Evolutionary conservation across 164 flowering plant genomes (phyloP).

Genomic region (Umbellularia californica): DNA sequence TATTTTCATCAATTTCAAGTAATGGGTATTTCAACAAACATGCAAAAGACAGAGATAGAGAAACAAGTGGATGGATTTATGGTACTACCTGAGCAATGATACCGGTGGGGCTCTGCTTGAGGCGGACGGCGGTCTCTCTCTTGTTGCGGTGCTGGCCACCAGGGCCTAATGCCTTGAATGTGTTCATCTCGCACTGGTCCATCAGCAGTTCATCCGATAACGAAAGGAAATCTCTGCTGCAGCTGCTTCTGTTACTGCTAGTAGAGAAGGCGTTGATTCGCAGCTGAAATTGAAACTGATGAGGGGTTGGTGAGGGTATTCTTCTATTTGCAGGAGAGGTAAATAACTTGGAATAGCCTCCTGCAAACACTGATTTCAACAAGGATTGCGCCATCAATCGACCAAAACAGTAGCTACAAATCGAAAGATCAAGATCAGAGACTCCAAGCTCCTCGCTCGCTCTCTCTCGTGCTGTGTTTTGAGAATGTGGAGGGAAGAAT

Average conservation of each 20-base stretch:
- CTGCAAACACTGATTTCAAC: neutral
- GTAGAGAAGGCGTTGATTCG: slow-evolving; percentile 14
- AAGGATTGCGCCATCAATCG: slow-evolving; percentile 4
- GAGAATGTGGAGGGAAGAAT: neutral
- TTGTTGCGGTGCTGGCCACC: slow-evolving; percentile 99
- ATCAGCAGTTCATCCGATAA: slow-evolving; percentile 65
- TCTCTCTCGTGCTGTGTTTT: neutral
- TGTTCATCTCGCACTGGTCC: slow-evolving; percentile 72
- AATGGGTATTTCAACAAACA: neutral
- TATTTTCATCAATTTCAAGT: no score
- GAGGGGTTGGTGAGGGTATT: neutral
- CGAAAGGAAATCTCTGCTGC: slow-evolving; percentile 27
- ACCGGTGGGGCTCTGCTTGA: slow-evolving; percentile 87
- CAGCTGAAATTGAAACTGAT: neutral
- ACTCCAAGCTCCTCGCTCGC: neutral
- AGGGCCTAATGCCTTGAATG: slow-evolving; percentile 87
- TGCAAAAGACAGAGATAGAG: neutral
- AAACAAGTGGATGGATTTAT: no score
- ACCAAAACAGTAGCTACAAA: no score
- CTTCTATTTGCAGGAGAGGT: neutral
- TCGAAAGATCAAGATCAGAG: no score
- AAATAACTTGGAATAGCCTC: neutral
- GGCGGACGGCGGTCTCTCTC: slow-evolving; percentile 83
- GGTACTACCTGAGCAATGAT: slow-evolving; percentile 59
- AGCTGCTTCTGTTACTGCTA: neutral